Evolutionary conservation across 2,329 filamentous ascomycete species (phyloP), one percentile per base, ranked within the genome.

Genomic region (Chalara sp.): DNA sequence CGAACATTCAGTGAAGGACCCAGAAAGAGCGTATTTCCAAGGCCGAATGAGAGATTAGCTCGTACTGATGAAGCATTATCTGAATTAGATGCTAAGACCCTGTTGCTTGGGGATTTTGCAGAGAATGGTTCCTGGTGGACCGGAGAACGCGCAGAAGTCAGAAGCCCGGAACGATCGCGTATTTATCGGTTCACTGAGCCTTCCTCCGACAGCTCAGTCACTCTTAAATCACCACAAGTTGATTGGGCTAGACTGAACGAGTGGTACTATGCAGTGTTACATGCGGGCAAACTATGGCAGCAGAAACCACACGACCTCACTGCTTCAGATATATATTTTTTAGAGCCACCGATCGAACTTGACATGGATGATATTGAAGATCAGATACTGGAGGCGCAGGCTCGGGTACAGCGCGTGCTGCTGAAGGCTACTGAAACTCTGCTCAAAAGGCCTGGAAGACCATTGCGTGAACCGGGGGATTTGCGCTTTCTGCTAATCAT

Each of bases 91-190:
- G 80, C 85, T 1, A 93, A 90, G 62, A 78, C 86, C 5, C 70
- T 92, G 21, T 72, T 90, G 6, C 67, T 91, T 2, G 87, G 87
- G 2, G 81, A 91, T 60, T 76, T 91, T 57, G 86, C 84, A 1
- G 88, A 93, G 63, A 93, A 93, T 62, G 87, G 86, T 2, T 80
- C 79, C 6, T 92, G 87, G 88, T 92, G 87, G 87, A 83, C 84
- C 44, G 86, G 84, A 4, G 41, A 44, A 1, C 76, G 76, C 46
- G 52, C 55, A 73, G 78, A 61, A 59, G 62, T 49, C 65, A 73
- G 35, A 67, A 71, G 47, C 48, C 61, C 48, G 45, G 61, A 55
- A 61, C 66, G 49, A 58, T 58, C 55, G 68, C 64, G 58, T 63
- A 58, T 59, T 50, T 63, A 53, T 65, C 68, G 52, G n/a, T 35